Percentiles rank a stretch among this genome's conserved stretches.
phyloP scores from a whole-genome alignment of 345 rosid genomes.

The Eucalyptus dawsonii region DNA sequence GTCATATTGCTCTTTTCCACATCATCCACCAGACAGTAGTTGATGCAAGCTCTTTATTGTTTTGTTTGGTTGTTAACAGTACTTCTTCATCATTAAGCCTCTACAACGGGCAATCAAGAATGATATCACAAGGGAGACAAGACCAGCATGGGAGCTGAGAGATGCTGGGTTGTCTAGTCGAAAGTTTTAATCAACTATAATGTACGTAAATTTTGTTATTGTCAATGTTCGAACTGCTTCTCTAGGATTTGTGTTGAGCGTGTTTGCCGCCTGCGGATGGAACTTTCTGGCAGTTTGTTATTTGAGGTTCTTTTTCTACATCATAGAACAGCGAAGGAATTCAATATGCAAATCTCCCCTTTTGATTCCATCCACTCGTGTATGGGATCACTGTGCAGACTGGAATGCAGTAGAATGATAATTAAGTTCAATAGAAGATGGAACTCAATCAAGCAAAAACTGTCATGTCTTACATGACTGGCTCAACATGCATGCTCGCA shows the following conservation, averaged over 20 bases:
- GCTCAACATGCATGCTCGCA: neutral
- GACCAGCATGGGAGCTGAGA: slow-evolving; percentile 21
- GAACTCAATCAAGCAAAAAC: neutral
- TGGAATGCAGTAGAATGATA: neutral
- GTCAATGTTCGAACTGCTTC: neutral
- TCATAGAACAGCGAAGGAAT: neutral
- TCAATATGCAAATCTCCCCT: neutral
- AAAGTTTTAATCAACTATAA: neutral
- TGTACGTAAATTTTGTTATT: neutral
- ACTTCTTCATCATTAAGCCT: slow-evolving; percentile 24
- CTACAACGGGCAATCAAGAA: slow-evolving; percentile 27
- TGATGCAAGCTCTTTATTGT: neutral
- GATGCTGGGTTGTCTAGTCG: neutral
- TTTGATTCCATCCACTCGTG: neutral
- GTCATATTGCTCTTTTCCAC: neutral
- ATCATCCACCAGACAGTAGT: neutral
- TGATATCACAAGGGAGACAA: slow-evolving; percentile 21
- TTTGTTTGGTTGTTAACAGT: slow-evolving; percentile 5
- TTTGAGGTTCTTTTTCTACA: neutral
- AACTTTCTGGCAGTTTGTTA: neutral
- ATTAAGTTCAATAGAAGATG: neutral
- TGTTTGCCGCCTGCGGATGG: neutral
- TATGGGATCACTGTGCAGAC: neutral
- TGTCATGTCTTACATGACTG: neutral
- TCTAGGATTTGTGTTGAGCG: neutral